These are phyloP conservation scores for Penicillium occitanis DNA, from an alignment of 2,329 filamentous ascomycete species.

Conservation along the genomic window DNA sequence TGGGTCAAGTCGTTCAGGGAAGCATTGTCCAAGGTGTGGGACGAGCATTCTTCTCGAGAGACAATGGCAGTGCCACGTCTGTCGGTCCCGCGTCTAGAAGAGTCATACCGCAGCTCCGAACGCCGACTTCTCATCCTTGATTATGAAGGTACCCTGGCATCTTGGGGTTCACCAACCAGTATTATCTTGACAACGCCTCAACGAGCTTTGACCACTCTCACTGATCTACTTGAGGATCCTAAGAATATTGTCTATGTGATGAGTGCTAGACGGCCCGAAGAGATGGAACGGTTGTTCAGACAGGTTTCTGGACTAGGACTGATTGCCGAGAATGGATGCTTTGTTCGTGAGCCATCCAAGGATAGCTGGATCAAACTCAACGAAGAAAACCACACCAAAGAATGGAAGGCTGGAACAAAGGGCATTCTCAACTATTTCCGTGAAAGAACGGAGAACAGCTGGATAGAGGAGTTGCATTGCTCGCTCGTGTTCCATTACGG, in stretches of 20 bases:
- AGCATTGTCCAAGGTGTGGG: constrained; percentile 71
- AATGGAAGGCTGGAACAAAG: constrained; percentile 82
- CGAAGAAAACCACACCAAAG: constrained; percentile 65
- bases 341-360: constrained; percentile 69
- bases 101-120: constrained; percentile 65
- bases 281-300: constrained; percentile 82
- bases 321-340: constrained; percentile 94
- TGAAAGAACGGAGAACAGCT: constrained; percentile 82
- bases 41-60: constrained; percentile 80
- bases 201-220: constrained; percentile 77
- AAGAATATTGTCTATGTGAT: constrained; percentile 90
- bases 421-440: constrained; percentile 85
- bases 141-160: constrained; percentile 89
- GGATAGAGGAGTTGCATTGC: constrained; percentile 88
- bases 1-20: constrained; percentile 79
- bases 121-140: constrained; percentile 84
- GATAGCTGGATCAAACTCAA: constrained; percentile 76
- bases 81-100: constrained; percentile 63
- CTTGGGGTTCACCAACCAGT: constrained; percentile 78
- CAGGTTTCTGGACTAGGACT: constrained; percentile 80
- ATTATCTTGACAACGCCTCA: constrained; percentile 85
- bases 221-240: constrained; percentile 75
- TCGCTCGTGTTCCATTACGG: constrained; percentile 90
- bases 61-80: constrained; percentile 84
- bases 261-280: constrained; percentile 83